phyloP scores from a whole-genome alignment of 495 filamentous ascomycete species.

The Clohesyomyces aquaticus region DNA sequence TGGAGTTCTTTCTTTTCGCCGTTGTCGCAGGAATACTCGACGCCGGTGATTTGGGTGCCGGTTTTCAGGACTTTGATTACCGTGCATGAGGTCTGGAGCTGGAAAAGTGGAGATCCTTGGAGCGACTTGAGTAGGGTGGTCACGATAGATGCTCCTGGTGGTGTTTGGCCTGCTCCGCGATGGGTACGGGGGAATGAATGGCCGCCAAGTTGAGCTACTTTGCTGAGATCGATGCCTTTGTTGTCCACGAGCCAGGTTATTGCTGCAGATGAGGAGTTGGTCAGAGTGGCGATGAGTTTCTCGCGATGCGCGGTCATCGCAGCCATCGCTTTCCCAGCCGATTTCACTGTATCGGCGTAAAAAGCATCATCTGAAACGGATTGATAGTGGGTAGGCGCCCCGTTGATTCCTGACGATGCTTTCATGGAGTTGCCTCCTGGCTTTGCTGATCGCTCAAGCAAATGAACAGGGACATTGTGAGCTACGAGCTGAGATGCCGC shows the following conservation, averaged over 20 bases:
- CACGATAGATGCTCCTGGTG: conserved; percentile 60
- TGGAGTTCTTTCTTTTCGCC: conserved; percentile 41
- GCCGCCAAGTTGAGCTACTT: conserved; percentile 59
- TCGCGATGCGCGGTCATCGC: conserved; percentile 43
- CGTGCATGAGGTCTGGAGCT: conserved; percentile 50
- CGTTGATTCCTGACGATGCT: conserved; percentile 66
- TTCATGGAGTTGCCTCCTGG: conserved; percentile 68
- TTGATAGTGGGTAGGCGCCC: conserved; percentile 59
- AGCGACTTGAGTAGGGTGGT: conserved; percentile 53
- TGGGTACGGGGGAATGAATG: conserved; percentile 60
- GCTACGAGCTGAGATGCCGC: conserved; percentile 55
- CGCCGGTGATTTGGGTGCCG: conserved; percentile 31
- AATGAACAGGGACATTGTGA: conserved; percentile 51
- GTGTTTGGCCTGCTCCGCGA: conserved; percentile 53
- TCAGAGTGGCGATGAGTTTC: conserved; percentile 51
- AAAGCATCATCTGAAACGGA: conserved; percentile 49
- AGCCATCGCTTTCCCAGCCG: conserved; percentile 44
- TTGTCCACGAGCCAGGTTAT: conserved; percentile 58
- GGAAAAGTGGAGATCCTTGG: conserved; percentile 51
- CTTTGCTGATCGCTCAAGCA: conserved; percentile 59
- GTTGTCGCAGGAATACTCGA: conserved; percentile 39
- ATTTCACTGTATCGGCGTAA: conserved; percentile 58
- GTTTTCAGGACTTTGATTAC: conserved; percentile 53
- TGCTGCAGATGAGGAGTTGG: conserved; percentile 48
- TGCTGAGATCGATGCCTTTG: conserved; percentile 58